phyloP scores from a whole-genome alignment of 208 protist species.

The Novymonas esmeraldas region DNA sequence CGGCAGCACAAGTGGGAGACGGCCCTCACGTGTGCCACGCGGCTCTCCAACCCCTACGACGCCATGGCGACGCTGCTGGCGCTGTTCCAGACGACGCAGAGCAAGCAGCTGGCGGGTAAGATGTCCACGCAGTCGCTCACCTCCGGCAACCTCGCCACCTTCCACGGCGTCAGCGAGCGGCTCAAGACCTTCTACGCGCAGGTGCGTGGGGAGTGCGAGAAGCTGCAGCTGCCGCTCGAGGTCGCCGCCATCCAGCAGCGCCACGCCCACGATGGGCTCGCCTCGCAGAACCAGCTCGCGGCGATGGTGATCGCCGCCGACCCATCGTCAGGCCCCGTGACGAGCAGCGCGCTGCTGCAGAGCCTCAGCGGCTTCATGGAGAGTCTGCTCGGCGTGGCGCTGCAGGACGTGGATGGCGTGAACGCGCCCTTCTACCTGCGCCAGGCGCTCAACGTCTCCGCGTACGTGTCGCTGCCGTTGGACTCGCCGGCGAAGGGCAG shows the following conservation, averaged over 20 bases:
- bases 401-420: slow-evolving; percentile 77
- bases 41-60: slow-evolving; percentile 80
- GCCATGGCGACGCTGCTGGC: slow-evolving; percentile 69
- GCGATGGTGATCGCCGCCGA: slow-evolving; percentile 77
- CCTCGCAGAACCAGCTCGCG: slow-evolving; percentile 85
- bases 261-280: slow-evolving; percentile 81
- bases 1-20: slow-evolving; percentile 76
- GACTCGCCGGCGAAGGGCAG: slow-evolving; percentile 16
- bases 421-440: slow-evolving; percentile 83
- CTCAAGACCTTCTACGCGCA: slow-evolving; percentile 75
- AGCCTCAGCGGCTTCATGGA: slow-evolving; percentile 81
- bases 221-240: slow-evolving; percentile 78
- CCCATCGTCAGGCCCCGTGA: slow-evolving; percentile 48
- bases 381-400: slow-evolving; percentile 66
- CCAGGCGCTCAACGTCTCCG: slow-evolving; percentile 75
- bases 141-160: slow-evolving; percentile 39
- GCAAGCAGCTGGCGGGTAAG: slow-evolving; percentile 40
- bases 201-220: slow-evolving; percentile 55
- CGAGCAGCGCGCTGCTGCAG: slow-evolving; percentile 53
- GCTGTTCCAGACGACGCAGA: slow-evolving; percentile 72
- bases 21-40: slow-evolving; percentile 67
- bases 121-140: slow-evolving; percentile 39
- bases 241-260: slow-evolving; percentile 70
- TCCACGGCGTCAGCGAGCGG: slow-evolving; percentile 54
- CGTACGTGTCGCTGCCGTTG: slow-evolving; percentile 76